A percentile compares a stretch with the other conserved stretches of the same genome.
phyloP scores from a whole-genome alignment of 495 filamentous ascomycete genomes.

The Pyrenopolyporus hunteri region DNA sequence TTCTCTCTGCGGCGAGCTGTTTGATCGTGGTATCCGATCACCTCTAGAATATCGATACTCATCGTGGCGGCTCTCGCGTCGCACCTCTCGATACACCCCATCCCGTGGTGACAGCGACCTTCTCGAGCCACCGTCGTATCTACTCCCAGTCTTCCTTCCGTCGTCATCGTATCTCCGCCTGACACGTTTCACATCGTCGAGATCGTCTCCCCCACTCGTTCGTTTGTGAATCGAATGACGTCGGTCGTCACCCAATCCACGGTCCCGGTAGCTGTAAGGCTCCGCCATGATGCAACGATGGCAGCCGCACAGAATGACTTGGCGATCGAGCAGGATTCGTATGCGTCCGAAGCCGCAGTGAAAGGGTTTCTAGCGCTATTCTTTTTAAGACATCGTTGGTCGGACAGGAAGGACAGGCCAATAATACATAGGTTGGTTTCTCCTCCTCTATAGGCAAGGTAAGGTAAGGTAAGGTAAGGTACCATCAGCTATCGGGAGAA shows the following conservation, averaged over 20 bases:
- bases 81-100: background rate
- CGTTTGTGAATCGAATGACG: constrained; percentile 26
- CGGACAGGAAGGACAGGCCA: background rate
- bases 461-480: too few species aligned
- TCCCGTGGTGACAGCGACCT: constrained; percentile 14
- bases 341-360: constrained; percentile 24
- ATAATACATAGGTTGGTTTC: background rate
- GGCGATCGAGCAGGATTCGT: constrained; percentile 18
- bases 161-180: constrained; percentile 7
- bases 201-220: constrained; percentile 30
- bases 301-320: background rate
- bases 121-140: background rate
- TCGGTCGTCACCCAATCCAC: constrained; percentile 17
- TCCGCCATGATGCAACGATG: constrained; percentile 32
- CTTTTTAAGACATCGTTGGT: background rate
- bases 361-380: background rate
- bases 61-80: background rate
- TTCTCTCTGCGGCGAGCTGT: background rate
- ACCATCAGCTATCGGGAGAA: constrained; percentile 6
- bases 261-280: constrained; percentile 21
- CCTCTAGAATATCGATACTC: background rate
- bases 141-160: background rate
- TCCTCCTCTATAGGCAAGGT: too few species aligned
- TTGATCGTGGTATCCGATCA: background rate
- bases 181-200: constrained; percentile 11